Base-by-base conservation (phyloP, 352 stramenopile genomes). In the Globisporangium echinulatum region DNA sequence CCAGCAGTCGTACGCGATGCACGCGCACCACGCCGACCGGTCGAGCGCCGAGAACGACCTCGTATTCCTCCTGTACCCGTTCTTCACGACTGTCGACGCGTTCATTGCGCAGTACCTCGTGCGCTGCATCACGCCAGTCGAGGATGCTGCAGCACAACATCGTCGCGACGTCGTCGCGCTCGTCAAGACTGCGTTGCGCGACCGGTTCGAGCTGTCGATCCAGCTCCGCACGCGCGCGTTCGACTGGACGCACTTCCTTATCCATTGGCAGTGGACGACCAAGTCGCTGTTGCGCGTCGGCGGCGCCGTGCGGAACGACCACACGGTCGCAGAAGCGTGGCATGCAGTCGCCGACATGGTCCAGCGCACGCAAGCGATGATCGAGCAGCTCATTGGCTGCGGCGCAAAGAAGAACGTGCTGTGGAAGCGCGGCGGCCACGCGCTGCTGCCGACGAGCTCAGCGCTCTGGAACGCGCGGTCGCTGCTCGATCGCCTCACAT, bases 351-450 rank as follows among this genome's bases (percentile, higher is more conserved):
- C 77, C 11, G 80, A 92, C 54, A 92, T 93, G 83, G 62, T 64
- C 0, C 73, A 93, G 36, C 79, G 85, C 14, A 79, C 93, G 54
- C 67, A 91, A 52, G 73, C 78, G 14, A 83, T 75, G 33, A 92
- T 95, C 49, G 69, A 81, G 36, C 78, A 77, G 49, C 63, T 82
- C 9, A 89, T 95, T 17, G 85, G 85, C 3, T 87, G 81, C 36
- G 56, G 65, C 2, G 67, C 76, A 4, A 72, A 72, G 51, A 94
- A 92, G 58, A 80, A 96, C 60, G 79, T 87, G 17, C 69, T 99
- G 13, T 98, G 94, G 92, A 98, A 98, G 63, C 87, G 81, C 54
- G 92, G 92, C 54, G 90, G 91, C 1, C 89, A 97, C 51, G 78
- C 79, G 6, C 61, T 92, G 15, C 63, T 92, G n/a, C 83, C 81